Base-by-base conservation (phyloP, 805 yeast genomes). In the Zygosaccharomyces rouxii region DNA sequence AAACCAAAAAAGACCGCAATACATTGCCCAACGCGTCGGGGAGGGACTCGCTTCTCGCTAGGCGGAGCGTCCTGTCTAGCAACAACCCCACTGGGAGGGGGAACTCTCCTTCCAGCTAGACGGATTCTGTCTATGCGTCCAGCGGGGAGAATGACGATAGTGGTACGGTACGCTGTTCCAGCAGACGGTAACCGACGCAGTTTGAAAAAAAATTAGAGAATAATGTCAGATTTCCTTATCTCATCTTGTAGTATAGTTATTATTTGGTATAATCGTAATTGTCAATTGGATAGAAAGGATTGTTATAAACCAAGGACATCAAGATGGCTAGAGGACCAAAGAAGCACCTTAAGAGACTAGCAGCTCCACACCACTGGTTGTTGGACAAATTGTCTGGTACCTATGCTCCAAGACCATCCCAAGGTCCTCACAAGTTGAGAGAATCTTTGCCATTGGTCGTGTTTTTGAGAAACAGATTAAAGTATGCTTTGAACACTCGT, bases 321-420 rank as follows among this genome's bases (percentile, higher is more conserved):
- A 49, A 77, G 71, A 81, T 81, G 87, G 86, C 79, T 72, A 81
- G 87, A 81, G 87, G 87, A 76, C 86, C 86, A 86, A 89, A 89
- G 90, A 90, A 92, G 84, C 97, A 92, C 77, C 85, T 90, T 77
- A 90, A 92, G 85, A 89, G 98, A 86, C 86, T 92, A 79, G 97
- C 98, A 76, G 99, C 99, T 76, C 99, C 99, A 83, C 86, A 90
- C 82, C 99, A 94, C 86, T 94, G 99, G 99, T 87, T 94, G 95
- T 88, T 94, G 82, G 99, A 95, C 95, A 94, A 94, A 81, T 83
- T 94, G 80, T 87, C 97, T 73, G 99, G 99, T 75, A 81, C 88
- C 72, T 94, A 94, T 76, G 99, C 99, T 61, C 99, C 99, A 81
- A 89, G 98, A 81, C 96, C 98, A 73, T 89, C 97, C 60, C 85